Conservation (phyloP, 2,329 filamentous ascomycete species). For the Hypoxylon sp. region DNA sequence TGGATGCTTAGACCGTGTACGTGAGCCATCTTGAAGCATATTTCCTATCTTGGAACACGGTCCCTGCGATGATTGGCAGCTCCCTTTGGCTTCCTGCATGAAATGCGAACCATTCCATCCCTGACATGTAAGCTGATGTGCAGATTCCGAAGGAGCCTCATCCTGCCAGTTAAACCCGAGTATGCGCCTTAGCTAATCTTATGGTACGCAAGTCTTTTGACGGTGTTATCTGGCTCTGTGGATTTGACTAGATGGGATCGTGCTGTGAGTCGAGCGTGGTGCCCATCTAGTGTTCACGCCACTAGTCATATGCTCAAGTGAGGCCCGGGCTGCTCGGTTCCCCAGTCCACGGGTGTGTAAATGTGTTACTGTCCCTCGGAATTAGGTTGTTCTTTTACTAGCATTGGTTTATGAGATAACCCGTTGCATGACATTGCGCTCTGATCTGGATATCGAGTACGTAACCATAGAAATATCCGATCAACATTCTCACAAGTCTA, state of each 20-base stretch:
- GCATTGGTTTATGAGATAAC: background rate
- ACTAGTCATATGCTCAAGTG: background rate
- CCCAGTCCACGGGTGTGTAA: too few relatives aligned
- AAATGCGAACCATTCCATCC: background rate
- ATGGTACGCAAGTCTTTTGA: background rate
- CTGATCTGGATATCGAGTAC: too few relatives aligned
- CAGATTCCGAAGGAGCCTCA: background rate
- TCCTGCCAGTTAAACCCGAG: background rate
- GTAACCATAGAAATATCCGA: too few relatives aligned
- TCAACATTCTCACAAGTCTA: too few relatives aligned
- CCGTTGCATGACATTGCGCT: background rate
- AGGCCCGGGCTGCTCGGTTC: slow-evolving; percentile 3
- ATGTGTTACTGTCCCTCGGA: too few relatives aligned
- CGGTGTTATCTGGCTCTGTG: background rate
- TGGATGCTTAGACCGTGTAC: background rate
- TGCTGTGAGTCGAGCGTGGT: background rate
- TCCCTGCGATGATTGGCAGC: slow-evolving; percentile 3
- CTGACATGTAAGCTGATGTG: background rate
- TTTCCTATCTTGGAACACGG: slow-evolving; percentile 7
- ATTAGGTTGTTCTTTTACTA: slow-evolving; percentile 1
- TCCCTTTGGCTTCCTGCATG: background rate
- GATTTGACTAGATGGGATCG: background rate
- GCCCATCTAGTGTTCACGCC: background rate
- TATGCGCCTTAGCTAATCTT: background rate
- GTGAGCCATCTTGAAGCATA: background rate